Conservation (phyloP, 1,284 basidiomycete genomes). For the Fistulinella staudtii region DNA sequence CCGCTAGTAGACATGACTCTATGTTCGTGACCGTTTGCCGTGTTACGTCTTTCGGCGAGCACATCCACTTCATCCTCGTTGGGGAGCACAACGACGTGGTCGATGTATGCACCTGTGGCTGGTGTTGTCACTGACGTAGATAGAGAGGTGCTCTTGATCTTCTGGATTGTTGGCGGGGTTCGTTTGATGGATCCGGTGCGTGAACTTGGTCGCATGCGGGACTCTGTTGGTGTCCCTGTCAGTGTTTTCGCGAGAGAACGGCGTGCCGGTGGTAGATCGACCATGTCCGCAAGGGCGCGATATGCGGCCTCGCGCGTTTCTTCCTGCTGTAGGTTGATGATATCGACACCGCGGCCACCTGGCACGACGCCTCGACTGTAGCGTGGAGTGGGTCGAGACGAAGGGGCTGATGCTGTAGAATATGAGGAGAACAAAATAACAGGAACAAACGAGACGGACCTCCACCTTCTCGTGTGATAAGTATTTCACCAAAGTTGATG, state of each 20-base stretch:
- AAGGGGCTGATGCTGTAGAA: conserved; percentile 1
- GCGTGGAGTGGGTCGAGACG: conserved; percentile 16
- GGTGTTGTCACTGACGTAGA: conserved; percentile 3
- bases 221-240: not conserved
- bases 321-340: conserved; percentile 30
- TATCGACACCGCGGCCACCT: conserved; percentile 26
- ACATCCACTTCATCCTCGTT: conserved; percentile 4
- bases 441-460: conserved; percentile 29
- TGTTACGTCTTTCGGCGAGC: not conserved
- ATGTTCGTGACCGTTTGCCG: conserved; percentile 1
- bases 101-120: conserved; percentile 15
- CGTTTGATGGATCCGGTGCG: conserved; percentile 10
- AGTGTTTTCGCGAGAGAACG: no score
- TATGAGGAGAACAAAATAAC: not conserved
- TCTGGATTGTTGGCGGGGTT: conserved; percentile 1
- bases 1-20: not conserved
- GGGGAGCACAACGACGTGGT: conserved; percentile 24
- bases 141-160: not conserved
- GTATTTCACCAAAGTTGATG: conserved; percentile 58
- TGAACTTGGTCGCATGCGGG: not conserved
- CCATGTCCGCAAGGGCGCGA: not conserved
- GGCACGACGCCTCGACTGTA: conserved; percentile 24
- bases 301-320: conserved; percentile 20
- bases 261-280: not conserved
- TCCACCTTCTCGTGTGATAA: conserved; percentile 49